These are phyloP conservation scores for Teratosphaeria viscida DNA, from an alignment of 2,329 filamentous ascomycete genomes.

Conservation along the genomic window DNA sequence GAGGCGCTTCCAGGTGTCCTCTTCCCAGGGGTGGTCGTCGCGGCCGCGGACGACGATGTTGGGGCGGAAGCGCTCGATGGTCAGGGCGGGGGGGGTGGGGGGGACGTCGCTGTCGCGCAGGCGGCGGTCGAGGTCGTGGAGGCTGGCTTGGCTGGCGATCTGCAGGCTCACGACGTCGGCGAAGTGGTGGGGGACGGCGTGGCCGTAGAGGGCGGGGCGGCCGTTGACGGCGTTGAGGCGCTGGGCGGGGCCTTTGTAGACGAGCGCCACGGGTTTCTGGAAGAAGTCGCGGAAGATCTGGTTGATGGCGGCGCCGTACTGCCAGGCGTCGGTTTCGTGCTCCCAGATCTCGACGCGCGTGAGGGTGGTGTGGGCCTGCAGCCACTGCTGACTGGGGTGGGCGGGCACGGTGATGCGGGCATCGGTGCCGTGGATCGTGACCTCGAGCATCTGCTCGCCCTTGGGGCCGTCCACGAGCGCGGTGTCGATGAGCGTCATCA, in stretches of 20 bases:
- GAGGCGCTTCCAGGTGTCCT: slow-evolving; percentile 54
- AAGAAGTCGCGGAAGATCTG: slow-evolving; percentile 46
- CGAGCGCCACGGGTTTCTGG: slow-evolving; percentile 43
- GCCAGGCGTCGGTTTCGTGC: slow-evolving; percentile 45
- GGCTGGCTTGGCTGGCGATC: slow-evolving; percentile 45
- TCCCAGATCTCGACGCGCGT: slow-evolving; percentile 48
- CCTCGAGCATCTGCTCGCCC: slow-evolving; percentile 34
- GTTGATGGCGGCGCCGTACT: slow-evolving; percentile 44
- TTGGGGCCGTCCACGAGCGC: slow-evolving; percentile 30
- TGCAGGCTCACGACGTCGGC: slow-evolving; percentile 50
- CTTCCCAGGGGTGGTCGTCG: slow-evolving; percentile 43
- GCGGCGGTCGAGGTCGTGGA: slow-evolving; percentile 48
- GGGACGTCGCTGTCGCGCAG: slow-evolving; percentile 31
- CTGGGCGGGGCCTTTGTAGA: slow-evolving; percentile 52
- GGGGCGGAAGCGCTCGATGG: slow-evolving; percentile 52
- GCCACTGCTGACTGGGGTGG: slow-evolving; percentile 44
- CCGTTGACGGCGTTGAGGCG: slow-evolving; percentile 48
- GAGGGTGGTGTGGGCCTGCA: slow-evolving; percentile 42
- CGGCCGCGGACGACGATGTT: slow-evolving; percentile 51
- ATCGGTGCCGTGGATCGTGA: slow-evolving; percentile 36
- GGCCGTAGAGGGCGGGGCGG: slow-evolving; percentile 42
- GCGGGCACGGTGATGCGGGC: slow-evolving; percentile 43
- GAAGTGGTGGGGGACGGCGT: slow-evolving; percentile 38
- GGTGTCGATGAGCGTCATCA: slow-evolving; percentile 54
- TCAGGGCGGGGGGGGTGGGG: slow-evolving; percentile 34